Evolutionary conservation across 192 early-diverging fungal genomes (phyloP).

Genomic region (Coemansia sp.): DNA sequence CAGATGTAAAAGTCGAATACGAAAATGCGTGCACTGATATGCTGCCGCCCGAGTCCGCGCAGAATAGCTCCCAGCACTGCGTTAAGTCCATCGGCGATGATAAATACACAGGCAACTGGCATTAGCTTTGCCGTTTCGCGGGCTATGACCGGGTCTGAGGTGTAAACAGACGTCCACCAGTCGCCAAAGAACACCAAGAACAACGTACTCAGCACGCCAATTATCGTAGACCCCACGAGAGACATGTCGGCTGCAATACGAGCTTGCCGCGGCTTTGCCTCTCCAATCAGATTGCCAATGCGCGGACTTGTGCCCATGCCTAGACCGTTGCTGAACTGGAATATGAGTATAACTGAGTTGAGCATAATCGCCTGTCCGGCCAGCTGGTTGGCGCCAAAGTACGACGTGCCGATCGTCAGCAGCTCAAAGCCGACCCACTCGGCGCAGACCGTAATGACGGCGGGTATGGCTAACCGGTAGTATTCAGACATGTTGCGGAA

Average conservation of each 20-base stretch:
- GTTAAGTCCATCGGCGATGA: conserved; percentile 62
- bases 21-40: conserved; percentile 58
- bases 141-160: conserved; percentile 69
- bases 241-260: conserved; percentile 15
- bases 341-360: conserved; percentile 56
- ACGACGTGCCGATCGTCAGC: conserved; percentile 54
- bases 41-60: conserved; percentile 60
- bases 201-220: not conserved
- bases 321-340: conserved; percentile 60
- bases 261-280: conserved; percentile 34
- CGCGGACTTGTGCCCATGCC: conserved; percentile 58
- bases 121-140: conserved; percentile 70
- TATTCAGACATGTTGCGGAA: conserved; percentile 55
- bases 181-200: conserved; percentile 11
- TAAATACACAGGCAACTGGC: conserved; percentile 70
- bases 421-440: conserved; percentile 66
- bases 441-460: conserved; percentile 72
- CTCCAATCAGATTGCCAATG: conserved; percentile 59
- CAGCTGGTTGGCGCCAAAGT: conserved; percentile 60
- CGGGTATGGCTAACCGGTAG: conserved; percentile 68
- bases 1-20: conserved; percentile 58
- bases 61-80: conserved; percentile 62
- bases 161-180: conserved; percentile 63
- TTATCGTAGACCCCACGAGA: conserved; percentile 13
- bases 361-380: conserved; percentile 63